These are phyloP conservation scores for Venturiaceae sp. DNA, from an alignment of 2,329 filamentous ascomycete genomes.

Conservation along the genomic window DNA sequence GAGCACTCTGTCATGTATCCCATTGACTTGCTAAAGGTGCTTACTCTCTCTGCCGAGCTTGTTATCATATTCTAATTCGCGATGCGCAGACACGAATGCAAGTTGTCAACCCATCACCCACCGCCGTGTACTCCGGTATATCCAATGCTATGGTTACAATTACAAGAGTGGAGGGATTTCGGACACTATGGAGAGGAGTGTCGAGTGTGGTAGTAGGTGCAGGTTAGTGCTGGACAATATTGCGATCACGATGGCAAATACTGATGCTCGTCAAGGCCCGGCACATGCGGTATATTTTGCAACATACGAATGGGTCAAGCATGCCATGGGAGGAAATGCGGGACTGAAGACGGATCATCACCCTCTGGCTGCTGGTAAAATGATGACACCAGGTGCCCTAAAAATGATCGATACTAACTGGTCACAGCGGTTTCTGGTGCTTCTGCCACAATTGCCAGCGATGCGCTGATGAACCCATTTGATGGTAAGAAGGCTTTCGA, in stretches of 20 bases:
- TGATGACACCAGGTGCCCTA: conserved; percentile 10
- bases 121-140: conserved; percentile 78
- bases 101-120: conserved; percentile 74
- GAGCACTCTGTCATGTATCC: conserved; percentile 99
- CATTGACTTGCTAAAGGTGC: conserved; percentile 93
- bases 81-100: conserved; percentile 86
- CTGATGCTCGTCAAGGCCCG: conserved; percentile 52
- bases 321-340: conserved; percentile 86
- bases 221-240: conserved; percentile 42
- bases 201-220: conserved; percentile 94
- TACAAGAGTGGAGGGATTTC: conserved; percentile 76
- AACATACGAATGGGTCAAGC: conserved; percentile 95
- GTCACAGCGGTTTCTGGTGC: conserved; percentile 76
- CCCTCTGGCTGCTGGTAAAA: conserved; percentile 76
- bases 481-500: conserved; percentile 56
- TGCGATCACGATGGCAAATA: neutral
- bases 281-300: conserved; percentile 98
- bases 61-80: neutral
- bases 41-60: conserved; percentile 4
- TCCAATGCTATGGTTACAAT: conserved; percentile 90
- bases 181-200: conserved; percentile 92
- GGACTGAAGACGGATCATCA: conserved; percentile 81
- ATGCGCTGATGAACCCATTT: conserved; percentile 98
- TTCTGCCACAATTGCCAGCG: conserved; percentile 89
- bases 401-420: neutral